Evolutionary conservation across 148 eudicot genomes (phyloP).

Genomic region (Camellia granthamiana): DNA sequence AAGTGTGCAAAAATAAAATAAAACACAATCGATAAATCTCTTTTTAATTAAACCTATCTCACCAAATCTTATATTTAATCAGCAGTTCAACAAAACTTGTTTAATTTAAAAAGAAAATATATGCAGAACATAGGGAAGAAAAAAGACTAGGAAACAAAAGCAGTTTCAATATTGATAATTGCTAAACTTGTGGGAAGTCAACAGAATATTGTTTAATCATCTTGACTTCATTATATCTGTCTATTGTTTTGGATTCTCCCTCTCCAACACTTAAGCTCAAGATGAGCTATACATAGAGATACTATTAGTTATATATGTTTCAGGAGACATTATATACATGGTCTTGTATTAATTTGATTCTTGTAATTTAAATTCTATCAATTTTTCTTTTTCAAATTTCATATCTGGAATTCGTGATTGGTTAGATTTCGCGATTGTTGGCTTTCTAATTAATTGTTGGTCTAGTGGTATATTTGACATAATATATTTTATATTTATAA

Average conservation of each 20-base stretch:
- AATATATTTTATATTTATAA: no score
- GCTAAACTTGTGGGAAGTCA: neutral
- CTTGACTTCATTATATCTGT: neutral
- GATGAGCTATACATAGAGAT: neutral
- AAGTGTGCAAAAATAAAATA: neutral
- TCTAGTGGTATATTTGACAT: no score
- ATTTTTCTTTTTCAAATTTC: no score
- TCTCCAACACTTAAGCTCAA: neutral
- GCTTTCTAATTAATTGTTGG: no score
- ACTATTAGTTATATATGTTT: no score
- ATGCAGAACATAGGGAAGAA: neutral
- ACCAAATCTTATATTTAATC: conserved; percentile 10
- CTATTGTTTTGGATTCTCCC: neutral
- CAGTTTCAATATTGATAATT: neutral
- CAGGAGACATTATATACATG: no score
- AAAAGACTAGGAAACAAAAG: conserved; percentile 2
- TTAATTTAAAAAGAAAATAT: neutral
- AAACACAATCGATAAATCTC: neutral
- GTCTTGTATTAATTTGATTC: no score
- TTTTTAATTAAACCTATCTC: neutral
- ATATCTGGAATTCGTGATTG: no score
- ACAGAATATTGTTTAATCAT: neutral
- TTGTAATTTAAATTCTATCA: no score
- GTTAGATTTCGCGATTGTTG: no score
- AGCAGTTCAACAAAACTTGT: neutral